Conservation (phyloP, 805 yeast genomes). For the Teunomyces aglyptinius region DNA sequence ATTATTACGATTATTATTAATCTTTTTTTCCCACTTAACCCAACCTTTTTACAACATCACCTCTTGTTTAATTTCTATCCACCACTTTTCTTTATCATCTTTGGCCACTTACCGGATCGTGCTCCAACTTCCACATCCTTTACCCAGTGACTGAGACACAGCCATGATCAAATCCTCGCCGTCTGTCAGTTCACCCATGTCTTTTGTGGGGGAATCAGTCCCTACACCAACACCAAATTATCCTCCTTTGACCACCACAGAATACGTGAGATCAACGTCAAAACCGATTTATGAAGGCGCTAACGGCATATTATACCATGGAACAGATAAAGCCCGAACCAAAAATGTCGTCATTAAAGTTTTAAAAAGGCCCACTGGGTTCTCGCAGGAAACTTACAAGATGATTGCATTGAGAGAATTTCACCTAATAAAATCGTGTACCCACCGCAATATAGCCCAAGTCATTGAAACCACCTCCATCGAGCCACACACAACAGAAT, state of each 20-base stretch:
- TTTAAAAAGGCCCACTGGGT: constrained; percentile 20
- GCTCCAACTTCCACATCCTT: neutral
- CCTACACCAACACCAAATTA: neutral
- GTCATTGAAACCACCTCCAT: constrained; percentile 25
- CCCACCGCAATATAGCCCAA: constrained; percentile 27
- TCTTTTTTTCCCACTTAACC: no score
- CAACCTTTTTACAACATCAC: no score
- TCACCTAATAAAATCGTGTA: constrained; percentile 25
- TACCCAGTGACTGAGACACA: neutral
- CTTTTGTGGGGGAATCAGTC: neutral
- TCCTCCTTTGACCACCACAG: constrained; percentile 5
- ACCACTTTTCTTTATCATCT: no score
- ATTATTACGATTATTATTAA: no score
- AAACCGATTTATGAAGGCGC: constrained; percentile 43
- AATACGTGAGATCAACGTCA: constrained; percentile 24
- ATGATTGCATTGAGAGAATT: constrained; percentile 31
- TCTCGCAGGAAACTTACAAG: neutral
- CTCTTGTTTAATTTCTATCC: no score
- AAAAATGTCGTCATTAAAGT: constrained; percentile 29
- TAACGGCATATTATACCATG: constrained; percentile 38
- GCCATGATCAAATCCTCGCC: neutral
- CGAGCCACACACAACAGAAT: constrained; percentile 9
- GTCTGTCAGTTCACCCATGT: neutral
- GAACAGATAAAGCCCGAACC: constrained; percentile 19
- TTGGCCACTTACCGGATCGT: no score